Percentiles rank a stretch among this genome's conserved stretches.
Conservation (phyloP, 2,329 filamentous ascomycete genomes). For the Albophoma yamanashiensis region DNA sequence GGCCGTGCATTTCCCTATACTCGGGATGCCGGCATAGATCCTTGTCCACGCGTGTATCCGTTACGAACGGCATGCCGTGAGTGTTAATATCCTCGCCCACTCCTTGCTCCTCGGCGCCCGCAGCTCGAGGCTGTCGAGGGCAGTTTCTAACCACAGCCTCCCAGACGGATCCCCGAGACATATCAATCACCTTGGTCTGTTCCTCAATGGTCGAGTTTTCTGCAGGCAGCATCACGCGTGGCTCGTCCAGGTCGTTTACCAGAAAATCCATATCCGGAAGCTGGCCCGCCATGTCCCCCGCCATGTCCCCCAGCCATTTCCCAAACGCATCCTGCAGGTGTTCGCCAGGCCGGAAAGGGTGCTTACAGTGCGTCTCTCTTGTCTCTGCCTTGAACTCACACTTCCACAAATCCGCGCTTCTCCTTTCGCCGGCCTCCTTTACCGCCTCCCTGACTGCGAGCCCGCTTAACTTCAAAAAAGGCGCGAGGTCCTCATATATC, state of each 20-base stretch:
- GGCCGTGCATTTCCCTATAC: slow-evolving; percentile 30
- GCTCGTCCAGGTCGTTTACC: slow-evolving; percentile 38
- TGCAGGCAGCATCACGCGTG: slow-evolving; percentile 24
- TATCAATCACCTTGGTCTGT: slow-evolving; percentile 11
- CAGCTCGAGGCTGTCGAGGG: not conserved
- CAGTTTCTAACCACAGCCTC: slow-evolving; percentile 20
- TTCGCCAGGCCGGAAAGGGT: slow-evolving; percentile 23
- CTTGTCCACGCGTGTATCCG: slow-evolving; percentile 11
- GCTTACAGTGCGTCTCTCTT: slow-evolving; percentile 19
- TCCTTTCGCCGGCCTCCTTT: slow-evolving; percentile 3
- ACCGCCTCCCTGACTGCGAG: slow-evolving; percentile 19
- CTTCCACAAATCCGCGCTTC: slow-evolving; percentile 23
- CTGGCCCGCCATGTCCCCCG: too few species aligned
- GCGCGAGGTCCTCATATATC: slow-evolving; percentile 27
- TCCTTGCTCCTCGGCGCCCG: not conserved
- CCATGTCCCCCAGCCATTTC: slow-evolving; percentile 14
- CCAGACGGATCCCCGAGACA: slow-evolving; percentile 19
- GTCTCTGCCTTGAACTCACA: slow-evolving; percentile 18
- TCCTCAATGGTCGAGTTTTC: not conserved
- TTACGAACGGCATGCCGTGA: slow-evolving; percentile 25
- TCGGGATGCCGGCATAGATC: slow-evolving; percentile 35
- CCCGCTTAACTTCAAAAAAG: slow-evolving; percentile 28
- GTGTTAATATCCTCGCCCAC: not conserved
- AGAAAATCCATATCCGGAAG: slow-evolving; percentile 30
- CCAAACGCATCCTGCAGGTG: slow-evolving; percentile 21